A percentile compares a stretch with the other conserved stretches of the same genome.
Evolutionary conservation across 345 rosid genomes (phyloP).

Genomic region (Eucalyptus caleyi): DNA sequence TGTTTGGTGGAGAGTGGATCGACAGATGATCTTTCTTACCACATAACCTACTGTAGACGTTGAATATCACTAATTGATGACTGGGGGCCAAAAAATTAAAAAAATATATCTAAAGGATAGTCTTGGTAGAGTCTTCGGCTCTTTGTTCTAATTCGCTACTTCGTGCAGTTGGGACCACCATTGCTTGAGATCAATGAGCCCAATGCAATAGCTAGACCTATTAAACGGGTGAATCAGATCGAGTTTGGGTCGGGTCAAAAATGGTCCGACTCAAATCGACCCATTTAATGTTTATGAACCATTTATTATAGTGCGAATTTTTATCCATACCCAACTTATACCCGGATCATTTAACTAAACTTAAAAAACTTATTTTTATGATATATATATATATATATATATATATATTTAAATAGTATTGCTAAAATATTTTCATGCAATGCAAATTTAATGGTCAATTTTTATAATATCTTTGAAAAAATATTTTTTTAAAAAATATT

Average conservation of each 20-base stretch:
- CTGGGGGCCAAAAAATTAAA: background rate
- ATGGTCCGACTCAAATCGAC: too few relatives aligned
- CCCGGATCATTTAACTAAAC: too few relatives aligned
- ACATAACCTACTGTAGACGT: background rate
- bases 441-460: too few relatives aligned
- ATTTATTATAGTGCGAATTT: too few relatives aligned
- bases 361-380: too few relatives aligned
- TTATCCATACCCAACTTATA: fast-evolving
- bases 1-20: background rate
- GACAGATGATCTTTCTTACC: background rate
- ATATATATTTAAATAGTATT: too few relatives aligned
- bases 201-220: background rate
- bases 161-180: background rate
- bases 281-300: fast-evolving
- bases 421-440: too few relatives aligned
- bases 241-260: too few relatives aligned
- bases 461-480: too few relatives aligned
- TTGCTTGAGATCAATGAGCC: background rate
- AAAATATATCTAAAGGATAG: background rate
- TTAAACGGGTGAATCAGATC: too few relatives aligned
- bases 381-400: too few relatives aligned
- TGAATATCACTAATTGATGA: background rate
- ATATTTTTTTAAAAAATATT: too few relatives aligned
- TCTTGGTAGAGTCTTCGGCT: background rate
- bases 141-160: background rate